Conservation (phyloP, 164 flowering plant species). For the Houttuynia cordata region DNA sequence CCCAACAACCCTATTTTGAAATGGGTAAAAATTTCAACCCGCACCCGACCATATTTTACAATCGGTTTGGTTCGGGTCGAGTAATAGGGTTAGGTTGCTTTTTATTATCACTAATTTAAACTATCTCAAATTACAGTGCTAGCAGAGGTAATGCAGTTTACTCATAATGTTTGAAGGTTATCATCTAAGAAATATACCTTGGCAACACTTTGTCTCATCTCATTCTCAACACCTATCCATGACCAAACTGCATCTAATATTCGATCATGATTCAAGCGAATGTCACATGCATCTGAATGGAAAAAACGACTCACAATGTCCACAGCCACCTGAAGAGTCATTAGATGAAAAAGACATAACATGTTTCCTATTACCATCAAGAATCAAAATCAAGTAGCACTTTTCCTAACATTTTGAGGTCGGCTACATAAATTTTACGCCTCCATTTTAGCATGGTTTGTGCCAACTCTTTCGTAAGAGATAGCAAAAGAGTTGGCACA, state of each 20-base stretch:
- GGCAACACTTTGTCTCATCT: constrained; percentile 69
- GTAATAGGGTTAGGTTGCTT: no score
- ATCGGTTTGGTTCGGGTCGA: no score
- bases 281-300: constrained; percentile 48
- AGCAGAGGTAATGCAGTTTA: not conserved
- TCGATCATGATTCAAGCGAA: constrained; percentile 74
- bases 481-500: no score
- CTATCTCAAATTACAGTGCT: not conserved
- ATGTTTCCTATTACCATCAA: not conserved
- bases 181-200: constrained; percentile 37
- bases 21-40: no score
- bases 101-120: no score
- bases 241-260: constrained; percentile 84
- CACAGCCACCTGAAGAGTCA: constrained; percentile 49
- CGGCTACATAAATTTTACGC: no score
- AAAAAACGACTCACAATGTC: constrained; percentile 49
- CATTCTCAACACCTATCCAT: constrained; percentile 75
- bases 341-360: not conserved
- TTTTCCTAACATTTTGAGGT: no score
- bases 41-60: no score
- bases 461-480: no score
- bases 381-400: no score
- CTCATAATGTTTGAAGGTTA: not conserved
- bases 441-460: no score
- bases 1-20: no score